Base-by-base conservation (phyloP, 495 filamentous ascomycete species). In the Apodospora peruviana region DNA sequence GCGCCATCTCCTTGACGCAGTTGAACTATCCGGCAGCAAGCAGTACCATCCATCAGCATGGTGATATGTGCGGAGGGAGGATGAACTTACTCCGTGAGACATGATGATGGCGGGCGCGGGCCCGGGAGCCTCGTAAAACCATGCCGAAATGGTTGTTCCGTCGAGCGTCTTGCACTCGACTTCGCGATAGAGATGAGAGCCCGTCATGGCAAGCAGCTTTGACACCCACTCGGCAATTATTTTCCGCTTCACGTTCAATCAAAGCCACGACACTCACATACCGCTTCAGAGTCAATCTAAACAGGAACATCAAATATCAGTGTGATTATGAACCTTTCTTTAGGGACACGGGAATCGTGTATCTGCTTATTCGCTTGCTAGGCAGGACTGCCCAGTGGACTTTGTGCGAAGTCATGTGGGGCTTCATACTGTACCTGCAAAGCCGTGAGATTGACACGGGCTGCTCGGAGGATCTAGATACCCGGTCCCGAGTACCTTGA, bases 101-200 rank as follows among this genome's bases (percentile, higher is more conserved):
- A 74, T 67, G 23, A 74, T 59, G 5, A 75, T 57, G 4, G 48
- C 66, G 0, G 71, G 67, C 0, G 62, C 67, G 5, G 40, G 47
- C 8, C 40, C 29, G 0, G 20, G 18, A 1, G 57, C 65, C 1
- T 45, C 27, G 50, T 62, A 73, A 12, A 75, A 41, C 20, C 49
- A 48, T 37, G 60, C 68, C n/a, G 52, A 20, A 11, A 69, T 23
- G 0, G 42, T 60, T 2, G 62, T 14, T 7, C 60, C 60, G 51
- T 74, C 72, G 1, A 70, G 16, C 0, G 70, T 68, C 32, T 58
- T 61, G 50, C 66, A 71, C 40, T 71, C 60, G 20, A 70, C 56
- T 22, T 21, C 10, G 5, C 19, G 18, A 3, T 11, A 22, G 39
- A n/a, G 21, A 41, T 2, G 9, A 20, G 9, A 9, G 37, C 14